phyloP scores from a whole-genome alignment of 1,139 yeast species.

The Debaryomyces fabryi region DNA sequence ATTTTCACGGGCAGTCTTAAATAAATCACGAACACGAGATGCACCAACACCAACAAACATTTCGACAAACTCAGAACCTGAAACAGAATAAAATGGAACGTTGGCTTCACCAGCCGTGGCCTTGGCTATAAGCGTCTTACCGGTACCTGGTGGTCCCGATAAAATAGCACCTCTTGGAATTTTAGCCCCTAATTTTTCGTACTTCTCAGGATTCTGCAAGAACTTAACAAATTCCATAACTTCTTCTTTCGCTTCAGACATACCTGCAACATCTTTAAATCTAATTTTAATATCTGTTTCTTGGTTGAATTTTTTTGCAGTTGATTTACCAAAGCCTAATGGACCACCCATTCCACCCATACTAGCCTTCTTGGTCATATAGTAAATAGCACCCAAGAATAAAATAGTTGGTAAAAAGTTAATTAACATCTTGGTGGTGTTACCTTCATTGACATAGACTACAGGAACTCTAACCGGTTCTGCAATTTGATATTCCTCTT shows the following conservation, averaged over 20 bases:
- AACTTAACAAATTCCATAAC: constrained; percentile 97
- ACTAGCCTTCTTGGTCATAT: constrained; percentile 60
- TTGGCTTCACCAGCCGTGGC: constrained; percentile 99
- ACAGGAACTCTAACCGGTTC: constrained; percentile 77
- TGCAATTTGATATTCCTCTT: constrained; percentile 66
- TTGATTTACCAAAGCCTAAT: constrained; percentile 80
- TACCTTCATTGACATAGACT: constrained; percentile 71
- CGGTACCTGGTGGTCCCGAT: constrained; percentile 99
- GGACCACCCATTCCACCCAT: constrained; percentile 67
- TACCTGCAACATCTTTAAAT: constrained; percentile 95
- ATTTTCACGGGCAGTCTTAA: constrained; percentile 86
- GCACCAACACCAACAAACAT: constrained; percentile 99
- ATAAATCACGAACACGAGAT: constrained; percentile 91
- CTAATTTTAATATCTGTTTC: constrained; percentile 87
- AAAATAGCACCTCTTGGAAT: constrained; percentile 97
- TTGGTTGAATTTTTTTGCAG: constrained; percentile 88
- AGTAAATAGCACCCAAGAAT: constrained; percentile 83
- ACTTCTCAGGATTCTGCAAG: constrained; percentile 83
- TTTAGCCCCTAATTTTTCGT: constrained; percentile 91
- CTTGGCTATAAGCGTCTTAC: constrained; percentile 95
- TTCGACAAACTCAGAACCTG: constrained; percentile 98
- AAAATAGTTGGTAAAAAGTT: constrained; percentile 82
- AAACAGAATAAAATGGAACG: constrained; percentile 91
- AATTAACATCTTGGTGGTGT: constrained; percentile 59
- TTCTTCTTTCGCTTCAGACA: constrained; percentile 96